Evolutionary conservation across 805 yeast species (phyloP), one percentile per base, ranked within the genome.

Genomic region (Starmera quercuum): DNA sequence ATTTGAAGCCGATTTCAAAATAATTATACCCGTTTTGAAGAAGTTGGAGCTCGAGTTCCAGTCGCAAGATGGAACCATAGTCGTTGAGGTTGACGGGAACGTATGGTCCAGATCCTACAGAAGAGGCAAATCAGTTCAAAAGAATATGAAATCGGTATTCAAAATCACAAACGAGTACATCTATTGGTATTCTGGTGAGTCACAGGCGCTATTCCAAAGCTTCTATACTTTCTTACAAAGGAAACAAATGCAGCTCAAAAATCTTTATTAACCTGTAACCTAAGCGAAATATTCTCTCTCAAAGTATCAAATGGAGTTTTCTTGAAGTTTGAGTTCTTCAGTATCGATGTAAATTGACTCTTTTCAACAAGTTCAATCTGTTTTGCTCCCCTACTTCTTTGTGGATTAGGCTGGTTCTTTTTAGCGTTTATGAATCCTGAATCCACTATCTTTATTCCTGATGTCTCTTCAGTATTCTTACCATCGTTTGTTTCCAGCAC

Each of bases 291-390:
- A n/a, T 79, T 78, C 32, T 69, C 71, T 49, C 71, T 77, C 44
- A 84, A 62, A 3, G 87, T 72, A 26, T 66, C 66, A 49, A 83
- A 83, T 3, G 88, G 85, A 23, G 74, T 68, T 34, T 61, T 54
- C 56, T 76, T 68, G 44, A 78, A 81, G 18, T 58, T 54, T 25
- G 65, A 53, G 45, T 78, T 74, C 33, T 66, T 68, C 38, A 84
- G 56, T 4, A 82, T 73, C 26, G 63, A 56, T 12, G 66, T 71
- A 51, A 84, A 83, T 41, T 81, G 63, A 39, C 63, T 61, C 36
- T 70, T 65, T 49, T 83, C 94, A 30, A 63, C 61, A 22, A 57
- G 61, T 39, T 78, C 73, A n/a, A 83, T 66, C 27, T 63, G 58
- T 43, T 68, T 70, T 13, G 69, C 67, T 37, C 78, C 78, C 25